Percentiles rank a stretch among this genome's conserved stretches.
Conservation (phyloP, 179 eudicot species). For the Beta corolliflora region DNA sequence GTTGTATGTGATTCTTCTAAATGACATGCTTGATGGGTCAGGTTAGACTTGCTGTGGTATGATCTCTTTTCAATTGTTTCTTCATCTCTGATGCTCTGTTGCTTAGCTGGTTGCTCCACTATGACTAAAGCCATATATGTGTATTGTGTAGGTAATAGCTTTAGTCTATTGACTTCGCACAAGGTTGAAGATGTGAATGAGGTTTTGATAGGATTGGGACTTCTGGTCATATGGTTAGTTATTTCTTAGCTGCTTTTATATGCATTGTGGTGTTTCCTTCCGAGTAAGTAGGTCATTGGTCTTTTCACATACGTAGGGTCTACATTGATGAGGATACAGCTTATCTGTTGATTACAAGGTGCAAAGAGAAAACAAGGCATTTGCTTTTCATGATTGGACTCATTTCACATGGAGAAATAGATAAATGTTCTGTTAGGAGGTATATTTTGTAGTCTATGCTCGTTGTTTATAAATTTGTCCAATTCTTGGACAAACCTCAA, state of each 20-base stretch:
- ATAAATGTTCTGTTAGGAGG: slow-evolving; percentile 22
- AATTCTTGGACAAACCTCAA: neutral
- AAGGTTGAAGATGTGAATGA: slow-evolving; percentile 27
- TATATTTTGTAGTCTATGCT: slow-evolving; percentile 1
- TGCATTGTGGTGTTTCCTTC: neutral
- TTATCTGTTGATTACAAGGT: slow-evolving; percentile 21
- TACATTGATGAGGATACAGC: slow-evolving; percentile 4
- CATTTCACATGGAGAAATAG: neutral
- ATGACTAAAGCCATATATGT: neutral
- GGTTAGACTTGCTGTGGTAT: slow-evolving; percentile 73
- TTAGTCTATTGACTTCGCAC: slow-evolving; percentile 20
- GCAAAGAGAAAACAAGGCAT: slow-evolving; percentile 27
- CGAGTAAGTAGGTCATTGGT: neutral
- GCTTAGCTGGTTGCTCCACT: neutral
- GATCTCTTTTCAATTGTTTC: slow-evolving; percentile 43
- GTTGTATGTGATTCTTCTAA: slow-evolving; percentile 51
- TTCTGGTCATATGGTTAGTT: slow-evolving; percentile 26
- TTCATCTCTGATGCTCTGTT: neutral
- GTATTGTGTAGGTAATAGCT: slow-evolving; percentile 5
- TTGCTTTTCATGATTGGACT: slow-evolving; percentile 22
- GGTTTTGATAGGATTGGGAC: slow-evolving; percentile 29
- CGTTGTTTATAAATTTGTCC: neutral
- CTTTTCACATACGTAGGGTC: slow-evolving; percentile 8
- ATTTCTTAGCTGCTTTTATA: neutral
- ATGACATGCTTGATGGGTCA: slow-evolving; percentile 52